Conservation (phyloP, 257 asterid genomes). For the Solanum bukasovii region DNA sequence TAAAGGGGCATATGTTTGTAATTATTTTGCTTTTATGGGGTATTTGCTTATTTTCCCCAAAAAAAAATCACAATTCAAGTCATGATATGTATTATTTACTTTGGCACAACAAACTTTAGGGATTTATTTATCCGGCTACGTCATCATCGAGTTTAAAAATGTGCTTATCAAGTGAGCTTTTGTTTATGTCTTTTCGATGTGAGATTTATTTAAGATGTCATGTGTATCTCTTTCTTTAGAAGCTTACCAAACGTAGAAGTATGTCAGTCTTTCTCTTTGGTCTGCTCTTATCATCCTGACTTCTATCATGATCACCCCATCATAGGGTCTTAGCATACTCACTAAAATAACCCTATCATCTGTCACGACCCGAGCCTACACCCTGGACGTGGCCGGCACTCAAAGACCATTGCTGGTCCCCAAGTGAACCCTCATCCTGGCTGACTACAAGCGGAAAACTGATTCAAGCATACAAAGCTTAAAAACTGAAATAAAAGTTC, state of each 20-base stretch:
- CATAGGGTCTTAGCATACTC: not conserved
- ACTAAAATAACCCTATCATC: not conserved
- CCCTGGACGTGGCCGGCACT: too few relatives aligned
- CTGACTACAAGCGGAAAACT: too few relatives aligned
- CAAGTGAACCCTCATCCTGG: too few relatives aligned
- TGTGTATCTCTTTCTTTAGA: not conserved
- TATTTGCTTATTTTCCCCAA: too few relatives aligned
- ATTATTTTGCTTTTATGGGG: too few relatives aligned
- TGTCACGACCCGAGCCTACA: too few relatives aligned
- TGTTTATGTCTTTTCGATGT: not conserved
- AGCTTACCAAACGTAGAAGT: not conserved
- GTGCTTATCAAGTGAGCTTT: not conserved
- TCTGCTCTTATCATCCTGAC: not conserved
- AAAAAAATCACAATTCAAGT: not conserved
- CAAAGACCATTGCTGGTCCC: too few relatives aligned
- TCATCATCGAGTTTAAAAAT: not conserved
- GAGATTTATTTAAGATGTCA: not conserved
- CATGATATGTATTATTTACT: not conserved
- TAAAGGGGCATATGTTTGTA: too few relatives aligned
- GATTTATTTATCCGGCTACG: not conserved
- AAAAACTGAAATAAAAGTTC: too few relatives aligned
- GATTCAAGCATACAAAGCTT: too few relatives aligned
- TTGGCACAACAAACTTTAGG: not conserved
- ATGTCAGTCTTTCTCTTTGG: not conserved
- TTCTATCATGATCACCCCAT: not conserved